Conservation (phyloP, 2,329 filamentous ascomycete genomes). For the Aspergillus sp. region DNA sequence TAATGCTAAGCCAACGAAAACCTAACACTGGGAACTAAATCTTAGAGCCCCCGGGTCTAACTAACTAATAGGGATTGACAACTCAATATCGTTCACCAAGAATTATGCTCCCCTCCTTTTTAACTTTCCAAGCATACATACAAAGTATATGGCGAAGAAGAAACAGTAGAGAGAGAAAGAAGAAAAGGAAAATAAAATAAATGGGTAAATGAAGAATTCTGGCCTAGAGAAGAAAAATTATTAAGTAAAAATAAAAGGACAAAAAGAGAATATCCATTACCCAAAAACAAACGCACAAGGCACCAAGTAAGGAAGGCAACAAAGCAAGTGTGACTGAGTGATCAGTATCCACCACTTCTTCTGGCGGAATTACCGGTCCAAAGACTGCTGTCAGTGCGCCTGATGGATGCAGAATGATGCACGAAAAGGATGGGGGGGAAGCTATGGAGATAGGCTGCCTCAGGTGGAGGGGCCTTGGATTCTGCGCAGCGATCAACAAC, state of each 20-base stretch:
- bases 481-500: constrained; percentile 13
- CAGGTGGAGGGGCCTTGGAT: constrained; percentile 13
- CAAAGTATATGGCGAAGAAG: background rate
- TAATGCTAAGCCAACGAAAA: background rate
- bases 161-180: background rate
- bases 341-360: background rate
- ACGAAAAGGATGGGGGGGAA: constrained; percentile 21
- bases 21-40: background rate
- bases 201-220: too few species aligned
- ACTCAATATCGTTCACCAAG: background rate
- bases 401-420: constrained; percentile 17
- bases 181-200: background rate
- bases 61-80: constrained; percentile 4
- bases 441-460: constrained; percentile 20
- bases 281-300: background rate
- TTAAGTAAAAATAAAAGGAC: background rate
- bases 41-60: constrained; percentile 7
- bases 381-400: constrained; percentile 21
- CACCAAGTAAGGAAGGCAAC: background rate
- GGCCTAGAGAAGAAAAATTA: too few species aligned
- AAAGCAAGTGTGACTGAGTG: background rate
- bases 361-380: constrained; percentile 12
- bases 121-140: background rate
- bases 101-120: background rate
- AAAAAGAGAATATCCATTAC: background rate